These are phyloP conservation scores for Gymnopilus dilepis DNA, from an alignment of 768 basidiomycete genomes.

Conservation along the genomic window DNA sequence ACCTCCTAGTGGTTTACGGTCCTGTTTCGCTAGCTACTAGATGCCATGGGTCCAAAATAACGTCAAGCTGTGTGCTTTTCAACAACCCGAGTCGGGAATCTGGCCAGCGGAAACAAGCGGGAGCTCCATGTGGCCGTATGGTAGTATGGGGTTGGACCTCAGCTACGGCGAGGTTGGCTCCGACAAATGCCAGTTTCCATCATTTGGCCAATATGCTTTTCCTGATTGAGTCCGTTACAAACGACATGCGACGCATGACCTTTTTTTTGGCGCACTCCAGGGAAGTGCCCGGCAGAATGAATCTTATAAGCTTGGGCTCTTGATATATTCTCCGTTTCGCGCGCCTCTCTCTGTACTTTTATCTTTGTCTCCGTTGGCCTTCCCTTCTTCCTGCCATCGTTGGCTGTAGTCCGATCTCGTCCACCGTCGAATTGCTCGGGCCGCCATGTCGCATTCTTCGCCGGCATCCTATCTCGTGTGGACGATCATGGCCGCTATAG, in stretches of 20 bases:
- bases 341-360: slow-evolving; percentile 3
- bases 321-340: slow-evolving; percentile 10
- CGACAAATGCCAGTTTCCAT: slow-evolving; percentile 15
- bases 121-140: slow-evolving; percentile 1
- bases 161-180: slow-evolving; percentile 2
- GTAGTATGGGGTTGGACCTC: slow-evolving; percentile 2
- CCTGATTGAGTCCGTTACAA: slow-evolving; percentile 11
- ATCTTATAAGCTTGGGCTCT: slow-evolving; percentile 11
- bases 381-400: slow-evolving; percentile 18
- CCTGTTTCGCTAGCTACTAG: neutral
- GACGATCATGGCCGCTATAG: slow-evolving; percentile 57
- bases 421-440: neutral
- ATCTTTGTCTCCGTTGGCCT: slow-evolving; percentile 2
- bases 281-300: neutral
- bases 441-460: slow-evolving; percentile 64
- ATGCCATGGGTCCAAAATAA: neutral
- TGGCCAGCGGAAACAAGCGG: neutral
- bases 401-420: neutral
- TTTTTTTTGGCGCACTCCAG: slow-evolving; percentile 1
- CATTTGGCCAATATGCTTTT: slow-evolving; percentile 5
- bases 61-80: neutral
- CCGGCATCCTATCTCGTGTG: slow-evolving; percentile 68
- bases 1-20: neutral
- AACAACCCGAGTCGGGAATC: neutral
- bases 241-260: slow-evolving; percentile 17